These are phyloP conservation scores for Candolleomyces eurysporus DNA, from an alignment of 768 basidiomycete genomes.

Conservation along the genomic window DNA sequence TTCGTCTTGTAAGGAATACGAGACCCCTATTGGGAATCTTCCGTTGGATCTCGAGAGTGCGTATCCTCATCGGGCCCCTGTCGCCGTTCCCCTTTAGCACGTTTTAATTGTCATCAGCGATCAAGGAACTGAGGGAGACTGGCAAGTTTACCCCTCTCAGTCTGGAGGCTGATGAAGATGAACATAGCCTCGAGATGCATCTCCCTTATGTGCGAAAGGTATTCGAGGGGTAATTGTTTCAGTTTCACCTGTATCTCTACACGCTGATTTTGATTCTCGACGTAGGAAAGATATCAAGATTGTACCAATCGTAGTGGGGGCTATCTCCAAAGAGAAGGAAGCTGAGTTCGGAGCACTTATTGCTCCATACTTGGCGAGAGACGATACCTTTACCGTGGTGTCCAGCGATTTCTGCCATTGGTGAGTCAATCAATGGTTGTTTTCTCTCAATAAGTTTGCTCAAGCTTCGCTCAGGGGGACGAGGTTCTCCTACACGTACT, in stretches of 20 bases:
- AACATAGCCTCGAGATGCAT: conserved; percentile 99
- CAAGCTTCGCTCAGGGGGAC: conserved; percentile 55
- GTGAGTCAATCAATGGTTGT: conserved; percentile 39
- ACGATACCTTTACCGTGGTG: conserved; percentile 84
- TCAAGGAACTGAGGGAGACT: conserved; percentile 60
- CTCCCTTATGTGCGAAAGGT: conserved; percentile 86
- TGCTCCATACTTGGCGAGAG: conserved; percentile 74
- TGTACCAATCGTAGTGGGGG: conserved; percentile 90
- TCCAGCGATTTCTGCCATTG: conserved; percentile 99
- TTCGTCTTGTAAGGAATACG: conserved; percentile 72
- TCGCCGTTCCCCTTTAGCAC: not conserved
- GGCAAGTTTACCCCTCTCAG: conserved; percentile 72
- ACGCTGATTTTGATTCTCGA: not conserved
- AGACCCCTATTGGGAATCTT: conserved; percentile 82
- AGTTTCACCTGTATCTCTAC: not conserved
- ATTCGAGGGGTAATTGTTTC: conserved; percentile 64
- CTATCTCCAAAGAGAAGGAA: conserved; percentile 61
- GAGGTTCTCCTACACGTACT: conserved; percentile 85
- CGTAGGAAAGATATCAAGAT: conserved; percentile 71
- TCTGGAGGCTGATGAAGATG: conserved; percentile 76
- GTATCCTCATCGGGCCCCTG: conserved; percentile 20
- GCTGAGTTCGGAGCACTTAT: conserved; percentile 64
- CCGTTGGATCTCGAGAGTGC: conserved; percentile 77
- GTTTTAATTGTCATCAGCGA: conserved; percentile 42
- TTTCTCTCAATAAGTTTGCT: not conserved